A percentile compares a stretch with the other conserved stretches of the same genome.
Evolutionary conservation across 2,329 filamentous ascomycete genomes (phyloP).

Genomic region (Fusarium marasasianum): DNA sequence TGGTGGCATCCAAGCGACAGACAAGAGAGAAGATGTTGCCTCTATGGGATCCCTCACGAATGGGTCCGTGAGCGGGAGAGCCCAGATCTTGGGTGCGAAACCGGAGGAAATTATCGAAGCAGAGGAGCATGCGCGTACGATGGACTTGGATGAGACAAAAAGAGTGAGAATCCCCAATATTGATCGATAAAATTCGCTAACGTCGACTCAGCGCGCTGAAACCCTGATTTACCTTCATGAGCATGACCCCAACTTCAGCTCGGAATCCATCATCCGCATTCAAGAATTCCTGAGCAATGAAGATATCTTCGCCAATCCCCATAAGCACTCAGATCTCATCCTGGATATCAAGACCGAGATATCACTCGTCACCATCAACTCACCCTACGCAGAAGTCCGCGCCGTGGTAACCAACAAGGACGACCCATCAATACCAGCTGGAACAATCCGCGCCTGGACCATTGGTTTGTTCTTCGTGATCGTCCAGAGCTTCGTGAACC

Average conservation of each 20-base stretch:
- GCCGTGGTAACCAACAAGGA: constrained; percentile 65
- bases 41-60: constrained; percentile 6
- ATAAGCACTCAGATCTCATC: constrained; percentile 54
- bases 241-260: constrained; percentile 37
- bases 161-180: background rate
- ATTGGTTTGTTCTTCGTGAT: constrained; percentile 60
- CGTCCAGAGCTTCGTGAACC: constrained; percentile 59
- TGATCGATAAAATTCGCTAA: background rate
- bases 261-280: constrained; percentile 24
- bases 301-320: constrained; percentile 47
- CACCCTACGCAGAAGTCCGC: constrained; percentile 65
- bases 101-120: constrained; percentile 28
- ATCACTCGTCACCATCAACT: constrained; percentile 62
- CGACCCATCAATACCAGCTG: constrained; percentile 59
- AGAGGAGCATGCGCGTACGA: constrained; percentile 16
- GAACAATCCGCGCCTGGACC: constrained; percentile 61
- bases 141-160: constrained; percentile 15
- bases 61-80: background rate
- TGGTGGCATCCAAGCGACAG: background rate
- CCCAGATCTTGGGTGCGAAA: constrained; percentile 16
- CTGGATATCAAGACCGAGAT: constrained; percentile 63
- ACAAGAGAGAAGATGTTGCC: background rate
- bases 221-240: constrained; percentile 30
- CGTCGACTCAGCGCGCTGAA: constrained; percentile 10
- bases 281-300: constrained; percentile 32